phyloP scores from a whole-genome alignment of 768 basidiomycete genomes.

The Pleurotus platypus region DNA sequence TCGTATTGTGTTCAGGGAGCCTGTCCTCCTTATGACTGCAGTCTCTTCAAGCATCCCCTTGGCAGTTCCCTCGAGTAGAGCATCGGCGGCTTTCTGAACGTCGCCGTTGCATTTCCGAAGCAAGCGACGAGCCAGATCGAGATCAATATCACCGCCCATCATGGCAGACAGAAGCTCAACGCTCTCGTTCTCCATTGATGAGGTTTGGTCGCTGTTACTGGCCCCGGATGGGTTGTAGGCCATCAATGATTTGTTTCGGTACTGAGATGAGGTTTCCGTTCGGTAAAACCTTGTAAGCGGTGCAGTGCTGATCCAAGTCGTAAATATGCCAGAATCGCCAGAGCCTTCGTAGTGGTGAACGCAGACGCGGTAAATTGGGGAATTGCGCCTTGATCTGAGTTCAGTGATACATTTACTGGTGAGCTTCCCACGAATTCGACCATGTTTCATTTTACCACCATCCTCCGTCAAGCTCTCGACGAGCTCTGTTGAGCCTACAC shows the following conservation, averaged over 20 bases:
- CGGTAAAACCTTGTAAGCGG: too few relatives aligned
- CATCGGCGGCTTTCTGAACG: constrained; percentile 50
- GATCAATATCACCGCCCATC: constrained; percentile 33
- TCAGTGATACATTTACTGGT: neutral
- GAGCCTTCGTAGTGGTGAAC: too few relatives aligned
- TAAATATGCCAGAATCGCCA: too few relatives aligned
- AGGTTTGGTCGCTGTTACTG: neutral
- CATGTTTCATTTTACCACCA: constrained; percentile 5
- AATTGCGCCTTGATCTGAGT: neutral
- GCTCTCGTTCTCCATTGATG: constrained; percentile 15
- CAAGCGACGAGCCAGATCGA: constrained; percentile 48
- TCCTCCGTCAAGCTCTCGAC: constrained; percentile 2
- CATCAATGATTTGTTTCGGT: neutral
- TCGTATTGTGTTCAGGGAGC: constrained; percentile 4
- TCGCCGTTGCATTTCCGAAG: constrained; percentile 60
- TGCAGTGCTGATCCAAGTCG: too few relatives aligned
- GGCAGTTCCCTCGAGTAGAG: constrained; percentile 40
- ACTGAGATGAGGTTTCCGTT: too few relatives aligned
- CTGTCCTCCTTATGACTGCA: constrained; percentile 25
- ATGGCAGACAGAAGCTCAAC: constrained; percentile 29
- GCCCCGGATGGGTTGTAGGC: neutral
- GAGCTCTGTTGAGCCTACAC: constrained; percentile 1
- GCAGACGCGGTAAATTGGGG: too few relatives aligned
- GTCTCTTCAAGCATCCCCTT: constrained; percentile 1
- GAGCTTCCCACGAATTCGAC: neutral